Evolutionary conservation across 148 eudicot genomes (phyloP), one percentile per base, ranked within the genome.

Genomic region (Chenopodium quinoa): DNA sequence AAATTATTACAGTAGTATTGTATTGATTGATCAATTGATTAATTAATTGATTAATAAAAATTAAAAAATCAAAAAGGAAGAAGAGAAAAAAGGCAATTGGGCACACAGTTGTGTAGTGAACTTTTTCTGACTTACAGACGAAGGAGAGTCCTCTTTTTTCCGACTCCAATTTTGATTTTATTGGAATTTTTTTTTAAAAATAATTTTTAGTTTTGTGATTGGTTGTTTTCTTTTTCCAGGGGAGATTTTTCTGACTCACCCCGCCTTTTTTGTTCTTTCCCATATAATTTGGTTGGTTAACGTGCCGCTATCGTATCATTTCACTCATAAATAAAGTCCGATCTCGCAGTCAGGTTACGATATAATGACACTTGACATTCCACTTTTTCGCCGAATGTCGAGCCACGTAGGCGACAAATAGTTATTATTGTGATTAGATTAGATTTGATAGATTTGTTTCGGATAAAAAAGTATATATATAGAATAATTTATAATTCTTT

Each of bases 91-190:
- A 27, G 46, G 78, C 58, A 47, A 80, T 70, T 66, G 69, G 22
- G 68, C 4, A 65, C 65, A 63, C 44, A 37, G 44, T 37, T 37
- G 44, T 37, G 56, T 75, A 64, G 58, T 73, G 72, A 71, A 78
- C 44, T 84, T 80, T 76, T 76, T 80, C 83, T 80, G 83, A 77
- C 86, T 80, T 77, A 34, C 70, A 71, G 74, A 4, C 63, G 44
- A 81, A 84, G 81, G 62, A 50, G 71, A 79, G 73, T 65, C 66
- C 27, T 27, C 54, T 48, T 84, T 69, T 84, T 84, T 62, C 32
- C 0, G 29, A 48, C 47, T 13, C 69, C 31, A 13, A 54, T 7
- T 66, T 56, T 4, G 0, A 25, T 76, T 72, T 52, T 12, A 72
- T 76, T 79, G 82, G 79, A 25, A 22, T n/a, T 20, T 60, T 19